Evolutionary conservation across 495 filamentous ascomycete genomes (phyloP), one percentile per base, ranked within the genome.

Genomic region (Daldinia childiae): DNA sequence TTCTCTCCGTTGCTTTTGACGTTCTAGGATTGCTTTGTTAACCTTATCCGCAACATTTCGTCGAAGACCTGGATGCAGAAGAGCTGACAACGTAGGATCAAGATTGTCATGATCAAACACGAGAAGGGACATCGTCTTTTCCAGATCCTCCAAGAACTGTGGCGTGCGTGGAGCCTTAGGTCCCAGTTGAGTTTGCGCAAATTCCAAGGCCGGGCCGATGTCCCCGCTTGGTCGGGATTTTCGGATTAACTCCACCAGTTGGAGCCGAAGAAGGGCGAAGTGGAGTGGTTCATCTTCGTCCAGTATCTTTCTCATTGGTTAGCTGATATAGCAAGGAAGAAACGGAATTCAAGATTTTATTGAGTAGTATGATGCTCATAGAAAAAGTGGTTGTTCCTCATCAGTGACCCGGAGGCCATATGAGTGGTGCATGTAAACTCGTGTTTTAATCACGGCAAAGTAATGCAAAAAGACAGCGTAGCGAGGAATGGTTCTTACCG

Each of bases 351-450:
- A 34, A 24, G 29, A 29, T 24, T 58, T 32, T 41, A 43, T 48
- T 24, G 19, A 12, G 19, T 21, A 19, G 19, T 21, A 24, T 19
- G 19, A 48, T 48, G 89, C 85, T 98, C 95, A 97, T 97, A 92
- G 91, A 94, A 92, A 92, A 90, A 89, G 90, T 83, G 85, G 90
- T 90, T 93, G 86, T 90, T 91, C 93, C 86, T 97, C 94, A 93
- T 94, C 96, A 93, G 87, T 79, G 88, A 88, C 89, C 87, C 81
- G 84, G 88, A 89, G 89, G 85, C 84, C 84, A 85, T 98, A 93
- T 91, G 95, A 93, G 95, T 98, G 95, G 95, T 99, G 96, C 94
- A 98, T 98, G 95, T 82, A 79, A 96, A 94, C 88, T 86, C 83
- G 79, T 78, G 79, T 80, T 93, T 83, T 96, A 97, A 98, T 98